Conservation (phyloP, 2,329 filamentous ascomycete genomes). For the Cytospora leucostoma region DNA sequence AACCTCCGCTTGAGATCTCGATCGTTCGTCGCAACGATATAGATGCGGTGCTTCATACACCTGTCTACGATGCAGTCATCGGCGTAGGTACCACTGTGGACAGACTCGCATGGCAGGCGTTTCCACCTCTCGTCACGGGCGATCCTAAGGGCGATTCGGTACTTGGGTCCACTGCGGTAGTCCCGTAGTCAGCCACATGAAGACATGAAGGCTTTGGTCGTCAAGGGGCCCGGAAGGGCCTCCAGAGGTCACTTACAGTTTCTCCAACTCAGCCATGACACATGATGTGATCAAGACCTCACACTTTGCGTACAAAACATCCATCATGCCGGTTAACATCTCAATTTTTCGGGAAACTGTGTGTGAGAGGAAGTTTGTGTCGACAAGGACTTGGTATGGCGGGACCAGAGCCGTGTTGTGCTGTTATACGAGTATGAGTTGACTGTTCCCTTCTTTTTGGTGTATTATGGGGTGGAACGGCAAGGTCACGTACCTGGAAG, state of each 20-base stretch:
- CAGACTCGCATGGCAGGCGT: slow-evolving; percentile 71
- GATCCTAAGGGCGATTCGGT: slow-evolving; percentile 80
- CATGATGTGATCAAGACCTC: slow-evolving; percentile 83
- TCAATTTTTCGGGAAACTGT: slow-evolving; percentile 84
- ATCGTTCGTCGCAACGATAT: slow-evolving; percentile 76
- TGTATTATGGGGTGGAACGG: neutral
- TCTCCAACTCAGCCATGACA: slow-evolving; percentile 50
- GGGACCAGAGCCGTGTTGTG: slow-evolving; percentile 85
- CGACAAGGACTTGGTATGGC: slow-evolving; percentile 77
- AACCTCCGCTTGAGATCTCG: slow-evolving; percentile 80
- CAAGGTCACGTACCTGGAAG: slow-evolving; percentile 58
- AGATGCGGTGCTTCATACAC: slow-evolving; percentile 73
- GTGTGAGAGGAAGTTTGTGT: slow-evolving; percentile 90
- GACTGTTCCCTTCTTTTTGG: neutral
- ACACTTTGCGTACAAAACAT: slow-evolving; percentile 88
- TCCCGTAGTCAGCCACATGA: neutral
- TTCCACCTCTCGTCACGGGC: slow-evolving; percentile 90
- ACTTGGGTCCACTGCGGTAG: slow-evolving; percentile 66
- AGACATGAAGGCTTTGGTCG: neutral
- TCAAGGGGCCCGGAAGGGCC: neutral
- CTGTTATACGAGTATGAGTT: slow-evolving; percentile 9
- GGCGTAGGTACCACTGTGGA: slow-evolving; percentile 81
- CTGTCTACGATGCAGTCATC: slow-evolving; percentile 67
- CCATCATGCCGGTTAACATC: slow-evolving; percentile 67
- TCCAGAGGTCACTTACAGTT: neutral